phyloP scores from a whole-genome alignment of 257 asterid genomes.

The Anisodus tanguticus region DNA sequence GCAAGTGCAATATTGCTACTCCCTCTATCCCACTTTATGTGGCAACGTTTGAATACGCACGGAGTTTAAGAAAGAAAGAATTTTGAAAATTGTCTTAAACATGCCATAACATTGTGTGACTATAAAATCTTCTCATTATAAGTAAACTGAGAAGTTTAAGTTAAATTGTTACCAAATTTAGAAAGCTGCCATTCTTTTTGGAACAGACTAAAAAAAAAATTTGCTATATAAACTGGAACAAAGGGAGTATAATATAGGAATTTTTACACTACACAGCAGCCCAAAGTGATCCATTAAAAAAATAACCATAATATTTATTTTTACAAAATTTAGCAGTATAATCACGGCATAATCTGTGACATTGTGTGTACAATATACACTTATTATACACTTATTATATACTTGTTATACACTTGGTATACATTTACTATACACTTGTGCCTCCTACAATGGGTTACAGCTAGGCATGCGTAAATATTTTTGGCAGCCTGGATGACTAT shows the following conservation, averaged over 20 bases:
- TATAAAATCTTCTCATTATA: not conserved
- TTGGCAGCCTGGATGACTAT: not conserved
- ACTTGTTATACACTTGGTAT: no score
- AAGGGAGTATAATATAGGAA: not conserved
- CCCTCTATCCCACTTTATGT: not conserved
- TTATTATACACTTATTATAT: no score
- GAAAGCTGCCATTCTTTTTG: not conserved
- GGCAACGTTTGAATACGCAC: not conserved
- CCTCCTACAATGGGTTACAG: not conserved
- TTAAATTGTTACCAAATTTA: not conserved
- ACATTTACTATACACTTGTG: not conserved
- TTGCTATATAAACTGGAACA: not conserved
- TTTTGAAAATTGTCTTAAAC: not conserved
- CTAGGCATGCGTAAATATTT: not conserved
- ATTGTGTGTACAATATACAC: not conserved
- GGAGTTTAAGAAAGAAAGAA: not conserved
- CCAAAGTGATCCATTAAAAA: not conserved
- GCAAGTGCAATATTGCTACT: not conserved
- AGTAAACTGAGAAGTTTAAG: not conserved
- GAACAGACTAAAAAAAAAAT: not conserved
- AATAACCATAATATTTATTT: not conserved
- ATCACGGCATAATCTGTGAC: not conserved
- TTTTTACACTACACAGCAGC: not conserved
- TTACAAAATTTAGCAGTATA: not conserved
- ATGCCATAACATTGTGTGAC: not conserved